Evolutionary conservation across 2,329 filamentous ascomycete species (phyloP), one percentile per base, ranked within the genome.

Genomic region (Nemania abortiva): DNA sequence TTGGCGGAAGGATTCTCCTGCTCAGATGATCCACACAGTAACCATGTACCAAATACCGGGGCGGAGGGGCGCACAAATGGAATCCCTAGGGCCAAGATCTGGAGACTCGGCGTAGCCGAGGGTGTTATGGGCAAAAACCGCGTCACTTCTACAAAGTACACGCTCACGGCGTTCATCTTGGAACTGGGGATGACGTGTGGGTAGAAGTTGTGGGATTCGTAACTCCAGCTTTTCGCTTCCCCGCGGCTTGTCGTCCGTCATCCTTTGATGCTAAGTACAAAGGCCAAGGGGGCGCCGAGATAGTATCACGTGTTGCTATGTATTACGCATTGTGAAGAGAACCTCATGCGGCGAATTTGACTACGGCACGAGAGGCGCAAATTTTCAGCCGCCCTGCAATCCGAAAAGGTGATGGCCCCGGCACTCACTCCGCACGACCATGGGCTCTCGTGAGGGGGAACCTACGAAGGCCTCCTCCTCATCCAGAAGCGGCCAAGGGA

Each of bases 351-450:
- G 53, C 22, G 13, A 49, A 62, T 20, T 57, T 10, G 54, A 29
- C 22, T 42, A 59, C 27, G 34, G 57, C 63, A 69, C 66, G 63
- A 54, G 66, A 66, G 54, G 47, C 58, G 63, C 54, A 63, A 66
- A 59, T 66, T 69, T 69, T 63, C 58, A 63, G 58, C 63, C 58
- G 49, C 54, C 56, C 50, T 63, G 58, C 31, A 34, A 29, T 66
- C 37, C 22, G 20, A 47, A 61, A 54, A 49, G 45, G 54, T 9
- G 39, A 54, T 56, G 42, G 52, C 11, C 64, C 58, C 47, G 50
- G 22, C 29, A 54, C 37, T 65, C 37, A 54, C 47, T 62, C 37
- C 37, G 55, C 54, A 55, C 7, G 10, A 20, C 22, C 56, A 60
- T 42, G 9, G 31, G 11, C 42, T 29, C 27, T 59, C 31, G 61